Base-by-base conservation (phyloP, 257 asterid species). In the Capsicum pubescens region DNA sequence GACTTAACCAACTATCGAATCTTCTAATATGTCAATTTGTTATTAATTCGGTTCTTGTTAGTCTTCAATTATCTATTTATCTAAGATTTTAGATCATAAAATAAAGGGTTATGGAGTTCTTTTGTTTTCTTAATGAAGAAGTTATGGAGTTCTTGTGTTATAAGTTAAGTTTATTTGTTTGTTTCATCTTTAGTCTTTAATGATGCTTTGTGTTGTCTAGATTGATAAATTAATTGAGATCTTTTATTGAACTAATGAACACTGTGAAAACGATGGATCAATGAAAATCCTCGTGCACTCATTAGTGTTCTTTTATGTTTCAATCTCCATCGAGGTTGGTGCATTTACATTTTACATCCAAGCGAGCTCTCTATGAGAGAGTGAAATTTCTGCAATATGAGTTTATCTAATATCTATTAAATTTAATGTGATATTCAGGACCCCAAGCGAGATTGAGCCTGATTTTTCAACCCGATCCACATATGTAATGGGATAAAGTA, bases 201-300 rank as follows among this genome's bases (percentile, higher is more conserved):
- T 36, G 52, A 67, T 14, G 76, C 13, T 68, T 68, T 5, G 1
- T 36, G 52, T 36, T 68, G 8, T 68, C 52, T 39, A 68, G 14
- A 68, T 68, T 68, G 76, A 21, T 68, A 68, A 68, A 68, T 68
- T 19, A 68, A 36, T 68, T 68, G 54, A 68, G 39, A 68, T 16
- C 26, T 36, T 68, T 39, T 36, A 68, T 68, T 36, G 54, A 68
- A 68, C 76, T 68, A 68, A 50, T 36, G 52, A 68, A 36, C 76
- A 68, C 8, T 36, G 52, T 68, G 76, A 68, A 39, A 36, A 21
- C 8, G 26, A 15, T 36, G 13, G 52, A 68, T 68, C 5, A 36
- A 66, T 13, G 16, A 35, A 55, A 66, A 12, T 5, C 72, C 72
- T 66, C 46, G 3, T 14, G 17, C 76, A 35, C 52, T 68, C 21